Percentiles rank a stretch among this genome's conserved stretches.
These are phyloP conservation scores for Aspergillus pseudoglaucus DNA, from an alignment of 2,329 filamentous ascomycete genomes.

Conservation along the genomic window DNA sequence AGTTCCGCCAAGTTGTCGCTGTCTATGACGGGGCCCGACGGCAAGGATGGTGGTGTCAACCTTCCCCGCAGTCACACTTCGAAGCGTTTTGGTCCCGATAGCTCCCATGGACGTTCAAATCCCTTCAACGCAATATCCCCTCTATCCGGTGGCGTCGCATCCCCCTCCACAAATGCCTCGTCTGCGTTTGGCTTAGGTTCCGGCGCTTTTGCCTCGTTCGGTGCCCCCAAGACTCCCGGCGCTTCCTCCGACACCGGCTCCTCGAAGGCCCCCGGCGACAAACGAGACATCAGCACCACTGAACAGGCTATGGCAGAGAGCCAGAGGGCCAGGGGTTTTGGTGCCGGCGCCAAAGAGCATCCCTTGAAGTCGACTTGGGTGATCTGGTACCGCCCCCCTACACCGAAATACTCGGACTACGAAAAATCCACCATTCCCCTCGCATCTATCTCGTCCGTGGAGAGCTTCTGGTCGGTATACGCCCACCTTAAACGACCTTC, in stretches of 20 bases:
- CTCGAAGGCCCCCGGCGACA: slow-evolving; percentile 56
- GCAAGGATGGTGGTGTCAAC: slow-evolving; percentile 45
- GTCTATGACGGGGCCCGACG: slow-evolving; percentile 59
- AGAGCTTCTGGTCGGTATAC: slow-evolving; percentile 90
- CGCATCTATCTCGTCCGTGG: slow-evolving; percentile 71
- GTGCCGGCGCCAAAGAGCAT: slow-evolving; percentile 42
- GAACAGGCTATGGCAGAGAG: slow-evolving; percentile 15
- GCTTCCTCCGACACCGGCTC: slow-evolving; percentile 70
- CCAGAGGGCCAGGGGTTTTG: slow-evolving; percentile 36
- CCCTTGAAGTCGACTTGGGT: slow-evolving; percentile 83
- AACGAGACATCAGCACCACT: slow-evolving; percentile 45
- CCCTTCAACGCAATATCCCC: slow-evolving; percentile 72
- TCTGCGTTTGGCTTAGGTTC: slow-evolving; percentile 91
- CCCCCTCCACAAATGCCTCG: slow-evolving; percentile 69
- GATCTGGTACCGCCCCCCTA: slow-evolving; percentile 94
- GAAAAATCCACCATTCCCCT: slow-evolving; percentile 91
- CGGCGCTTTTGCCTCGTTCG: slow-evolving; percentile 94
- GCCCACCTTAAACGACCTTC: slow-evolving; percentile 85
- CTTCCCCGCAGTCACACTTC: slow-evolving; percentile 58
- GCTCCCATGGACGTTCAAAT: slow-evolving; percentile 66
- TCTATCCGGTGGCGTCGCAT: slow-evolving; percentile 62
- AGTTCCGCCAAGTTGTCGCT: slow-evolving; percentile 88
- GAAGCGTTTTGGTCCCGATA: slow-evolving; percentile 69
- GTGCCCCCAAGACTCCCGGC: slow-evolving; percentile 79
- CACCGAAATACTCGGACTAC: slow-evolving; percentile 95